A percentile compares a stretch with the other conserved stretches of the same genome.
These are phyloP conservation scores for Pinus taeda DNA, from an alignment of 75 land plant species.

Conservation along the genomic window DNA sequence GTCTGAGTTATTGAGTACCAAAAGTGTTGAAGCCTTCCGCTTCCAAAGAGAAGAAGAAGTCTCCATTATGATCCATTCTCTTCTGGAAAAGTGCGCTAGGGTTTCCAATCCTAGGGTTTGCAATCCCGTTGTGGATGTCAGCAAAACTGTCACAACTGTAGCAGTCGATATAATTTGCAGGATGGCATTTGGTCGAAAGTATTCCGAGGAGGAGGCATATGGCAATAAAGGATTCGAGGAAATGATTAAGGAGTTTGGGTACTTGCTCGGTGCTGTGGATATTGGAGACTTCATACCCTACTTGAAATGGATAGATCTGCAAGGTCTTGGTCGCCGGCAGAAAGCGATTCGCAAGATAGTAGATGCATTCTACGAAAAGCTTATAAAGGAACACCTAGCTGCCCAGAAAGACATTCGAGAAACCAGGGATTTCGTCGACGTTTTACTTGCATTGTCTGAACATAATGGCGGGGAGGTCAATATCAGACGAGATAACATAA, in stretches of 20 bases:
- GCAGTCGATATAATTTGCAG: slow-evolving; percentile 12
- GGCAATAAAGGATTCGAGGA: slow-evolving; percentile 8
- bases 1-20: slow-evolving; percentile 24
- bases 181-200: slow-evolving; percentile 24
- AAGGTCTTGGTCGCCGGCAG: slow-evolving; percentile 20
- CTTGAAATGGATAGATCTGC: slow-evolving; percentile 29
- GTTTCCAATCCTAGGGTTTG: not conserved
- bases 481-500: not conserved
- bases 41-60: slow-evolving; percentile 14
- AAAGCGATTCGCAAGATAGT: slow-evolving; percentile 7
- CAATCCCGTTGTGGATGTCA: not conserved
- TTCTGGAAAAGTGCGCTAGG: not conserved
- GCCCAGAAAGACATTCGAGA: not conserved
- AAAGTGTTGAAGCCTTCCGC: slow-evolving; percentile 10
- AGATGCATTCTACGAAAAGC: slow-evolving; percentile 21
- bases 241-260: slow-evolving; percentile 17
- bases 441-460: not conserved
- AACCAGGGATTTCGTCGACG: slow-evolving; percentile 4
- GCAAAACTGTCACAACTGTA: not conserved
- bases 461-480: not conserved
- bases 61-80: not conserved
- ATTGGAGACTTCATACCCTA: slow-evolving; percentile 42
- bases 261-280: slow-evolving; percentile 14
- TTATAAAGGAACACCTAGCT: slow-evolving; percentile 19
- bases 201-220: not conserved